phyloP scores from a whole-genome alignment of 1,284 basidiomycete species.

The Rhodotorula sp. region DNA sequence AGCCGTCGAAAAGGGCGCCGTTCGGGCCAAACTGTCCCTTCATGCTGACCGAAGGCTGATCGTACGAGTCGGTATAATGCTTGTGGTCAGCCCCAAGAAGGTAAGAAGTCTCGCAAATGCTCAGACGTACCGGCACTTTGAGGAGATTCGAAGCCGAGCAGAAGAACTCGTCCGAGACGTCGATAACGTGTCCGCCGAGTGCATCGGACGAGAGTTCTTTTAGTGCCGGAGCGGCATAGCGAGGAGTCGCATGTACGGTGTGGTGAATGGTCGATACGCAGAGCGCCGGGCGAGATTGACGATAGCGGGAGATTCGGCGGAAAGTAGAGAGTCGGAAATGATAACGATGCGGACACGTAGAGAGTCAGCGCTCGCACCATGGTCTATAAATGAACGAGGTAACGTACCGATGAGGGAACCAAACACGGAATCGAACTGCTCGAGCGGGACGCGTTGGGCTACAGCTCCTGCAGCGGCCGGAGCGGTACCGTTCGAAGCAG shows the following conservation, averaged over 20 bases:
- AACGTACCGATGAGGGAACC: slow-evolving; percentile 61
- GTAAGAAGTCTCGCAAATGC: too few species aligned
- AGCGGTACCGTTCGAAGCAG: background rate
- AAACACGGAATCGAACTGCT: slow-evolving; percentile 62
- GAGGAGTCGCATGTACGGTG: background rate
- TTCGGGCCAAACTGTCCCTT: slow-evolving; percentile 96
- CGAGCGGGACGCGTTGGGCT: slow-evolving; percentile 51
- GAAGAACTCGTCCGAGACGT: slow-evolving; percentile 94
- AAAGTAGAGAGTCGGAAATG: rapidly evolving
- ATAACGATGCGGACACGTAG: background rate
- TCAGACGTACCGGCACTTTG: slow-evolving; percentile 68
- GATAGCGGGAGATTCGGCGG: background rate
- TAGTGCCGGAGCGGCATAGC: background rate
- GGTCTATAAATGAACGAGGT: too few species aligned
- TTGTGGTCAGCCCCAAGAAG: too few species aligned
- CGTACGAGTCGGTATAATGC: background rate
- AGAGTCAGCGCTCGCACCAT: too few species aligned
- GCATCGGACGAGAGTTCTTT: slow-evolving; percentile 82
- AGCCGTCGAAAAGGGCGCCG: slow-evolving; percentile 90
- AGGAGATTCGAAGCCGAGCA: slow-evolving; percentile 81
- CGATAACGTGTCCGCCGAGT: slow-evolving; percentile 72
- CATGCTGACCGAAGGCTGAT: slow-evolving; percentile 73
- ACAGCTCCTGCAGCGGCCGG: background rate
- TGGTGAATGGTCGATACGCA: too few species aligned
- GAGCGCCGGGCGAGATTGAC: slow-evolving; percentile 12